Evolutionary conservation across 257 asterid genomes (phyloP), one percentile per base, ranked within the genome.

Genomic region (Solanum pennellii): DNA sequence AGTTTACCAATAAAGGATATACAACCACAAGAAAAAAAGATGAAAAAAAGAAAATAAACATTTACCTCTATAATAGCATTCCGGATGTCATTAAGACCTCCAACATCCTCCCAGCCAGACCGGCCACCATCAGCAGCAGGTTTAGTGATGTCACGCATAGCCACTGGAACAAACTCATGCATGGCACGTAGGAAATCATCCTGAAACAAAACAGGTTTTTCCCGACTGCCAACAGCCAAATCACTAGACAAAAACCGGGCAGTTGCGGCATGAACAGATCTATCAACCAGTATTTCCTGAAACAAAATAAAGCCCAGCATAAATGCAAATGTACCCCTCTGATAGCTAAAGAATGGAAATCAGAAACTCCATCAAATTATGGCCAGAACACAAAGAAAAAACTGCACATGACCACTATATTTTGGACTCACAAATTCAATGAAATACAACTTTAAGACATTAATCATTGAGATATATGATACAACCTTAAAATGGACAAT

Each of bases 51-150:
- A 89, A 88, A 82, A 83, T 73, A 66, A 42, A 11, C 79, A 45
- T 44, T 66, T 90, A 93, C 98, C 98, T 97, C 99, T 91, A 89
- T 92, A 88, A 97, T 96, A 87, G 98, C 89, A 87, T 89, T 95
- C 71, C 89, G 94, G 84, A 96, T 95, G 90, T 93, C 98, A 87
- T 91, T 91, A 92, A 97, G 99, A 87, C 99, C 99, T 66, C 99
- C 99, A 88, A 97, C 99, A 94, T 97, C 99, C 88, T 93, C 99
- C 99, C 99, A 97, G 89, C 99, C 98, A 86, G 95, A 87, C 76
- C 91, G 98, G 69, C 95, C 94, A 88, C 94, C 98, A 68, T 94
- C 99, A 39, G 92, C 65, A 88, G 96, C 87, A 23, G 98, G 97
- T 90, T 96, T 97, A 69, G 97, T 93, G 71, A 97, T 89, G 88